Conservation (phyloP, 1,284 basidiomycete genomes). For the Coniferiporia weirii region DNA sequence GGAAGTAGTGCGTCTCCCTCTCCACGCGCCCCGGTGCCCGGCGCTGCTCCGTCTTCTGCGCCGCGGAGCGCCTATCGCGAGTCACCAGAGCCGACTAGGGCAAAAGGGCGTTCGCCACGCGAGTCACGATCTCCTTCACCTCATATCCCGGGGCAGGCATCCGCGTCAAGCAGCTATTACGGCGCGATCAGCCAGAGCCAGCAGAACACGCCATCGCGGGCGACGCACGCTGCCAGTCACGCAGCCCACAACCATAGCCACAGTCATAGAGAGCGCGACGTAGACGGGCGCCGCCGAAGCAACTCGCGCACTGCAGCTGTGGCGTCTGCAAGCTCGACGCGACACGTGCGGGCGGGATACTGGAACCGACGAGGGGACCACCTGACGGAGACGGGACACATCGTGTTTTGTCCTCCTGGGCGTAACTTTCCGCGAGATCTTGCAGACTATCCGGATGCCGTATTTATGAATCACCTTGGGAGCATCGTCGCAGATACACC, state of each 20-base stretch:
- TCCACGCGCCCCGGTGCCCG: background rate
- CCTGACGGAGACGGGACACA: slow-evolving; percentile 43
- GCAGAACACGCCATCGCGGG: background rate
- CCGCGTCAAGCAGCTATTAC: slow-evolving; percentile 7
- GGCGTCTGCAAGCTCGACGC: slow-evolving; percentile 8
- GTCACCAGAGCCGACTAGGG: background rate
- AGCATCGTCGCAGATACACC: slow-evolving; percentile 1
- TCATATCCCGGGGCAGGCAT: background rate
- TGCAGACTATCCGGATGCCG: slow-evolving; percentile 43
- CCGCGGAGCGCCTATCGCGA: background rate
- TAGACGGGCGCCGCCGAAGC: slow-evolving; percentile 2
- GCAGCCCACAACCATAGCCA: background rate
- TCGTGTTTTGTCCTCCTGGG: slow-evolving; percentile 57
- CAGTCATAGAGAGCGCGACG: background rate
- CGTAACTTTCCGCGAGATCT: slow-evolving; percentile 53
- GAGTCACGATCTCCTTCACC: slow-evolving; percentile 14
- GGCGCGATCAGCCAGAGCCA: background rate
- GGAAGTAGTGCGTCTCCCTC: slow-evolving; percentile 10
- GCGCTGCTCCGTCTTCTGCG: background rate
- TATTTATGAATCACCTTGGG: slow-evolving; percentile 14
- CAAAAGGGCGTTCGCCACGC: slow-evolving; percentile 8
- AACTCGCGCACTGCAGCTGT: slow-evolving; percentile 9
- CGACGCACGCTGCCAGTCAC: background rate
- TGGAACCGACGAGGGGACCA: slow-evolving; percentile 72
- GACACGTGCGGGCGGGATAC: slow-evolving; percentile 43